Conservation (phyloP, 176 grass and related monocot genomes). For the Elaeis guineensis region DNA sequence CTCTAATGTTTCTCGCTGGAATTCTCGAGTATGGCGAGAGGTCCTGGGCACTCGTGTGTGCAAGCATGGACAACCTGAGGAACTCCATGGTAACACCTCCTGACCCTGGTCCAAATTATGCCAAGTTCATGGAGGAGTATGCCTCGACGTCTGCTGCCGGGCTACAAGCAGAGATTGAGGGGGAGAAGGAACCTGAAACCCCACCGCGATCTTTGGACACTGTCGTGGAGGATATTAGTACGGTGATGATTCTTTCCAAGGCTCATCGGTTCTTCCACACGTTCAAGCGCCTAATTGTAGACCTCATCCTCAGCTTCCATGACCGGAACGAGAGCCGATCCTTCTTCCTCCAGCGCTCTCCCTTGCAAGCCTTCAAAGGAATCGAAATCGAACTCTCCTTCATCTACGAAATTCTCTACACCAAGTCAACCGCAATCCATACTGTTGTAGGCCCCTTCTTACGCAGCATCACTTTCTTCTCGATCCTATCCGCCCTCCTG, state of each 20-base stretch:
- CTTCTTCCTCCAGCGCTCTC: slow-evolving; percentile 3
- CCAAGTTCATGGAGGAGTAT: too few species aligned
- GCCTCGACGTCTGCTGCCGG: too few species aligned
- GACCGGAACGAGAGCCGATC: slow-evolving; percentile 20
- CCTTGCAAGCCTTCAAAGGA: slow-evolving; percentile 20
- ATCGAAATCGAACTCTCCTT: slow-evolving; percentile 43
- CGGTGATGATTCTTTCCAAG: not conserved
- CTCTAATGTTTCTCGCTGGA: slow-evolving; percentile 31
- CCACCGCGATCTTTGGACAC: not conserved
- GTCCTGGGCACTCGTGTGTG: slow-evolving; percentile 36
- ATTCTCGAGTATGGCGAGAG: slow-evolving; percentile 48
- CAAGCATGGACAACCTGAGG: slow-evolving; percentile 23
- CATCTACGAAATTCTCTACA: slow-evolving; percentile 62
- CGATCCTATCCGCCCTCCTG: slow-evolving; percentile 18
- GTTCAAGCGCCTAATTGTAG: slow-evolving; percentile 2
- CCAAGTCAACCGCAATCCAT: slow-evolving; percentile 29
- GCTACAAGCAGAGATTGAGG: too few species aligned
- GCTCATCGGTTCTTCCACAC: not conserved
- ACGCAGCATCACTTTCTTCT: slow-evolving; percentile 13
- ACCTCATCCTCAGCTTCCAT: slow-evolving; percentile 1
- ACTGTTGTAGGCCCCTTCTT: not conserved
- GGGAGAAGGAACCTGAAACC: too few species aligned
- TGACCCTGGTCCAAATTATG: slow-evolving; percentile 8
- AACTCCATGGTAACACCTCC: slow-evolving; percentile 5
- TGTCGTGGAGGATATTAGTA: too few species aligned